Evolutionary conservation across 768 basidiomycete genomes (phyloP).

Genomic region (Macrocybe gigantea): DNA sequence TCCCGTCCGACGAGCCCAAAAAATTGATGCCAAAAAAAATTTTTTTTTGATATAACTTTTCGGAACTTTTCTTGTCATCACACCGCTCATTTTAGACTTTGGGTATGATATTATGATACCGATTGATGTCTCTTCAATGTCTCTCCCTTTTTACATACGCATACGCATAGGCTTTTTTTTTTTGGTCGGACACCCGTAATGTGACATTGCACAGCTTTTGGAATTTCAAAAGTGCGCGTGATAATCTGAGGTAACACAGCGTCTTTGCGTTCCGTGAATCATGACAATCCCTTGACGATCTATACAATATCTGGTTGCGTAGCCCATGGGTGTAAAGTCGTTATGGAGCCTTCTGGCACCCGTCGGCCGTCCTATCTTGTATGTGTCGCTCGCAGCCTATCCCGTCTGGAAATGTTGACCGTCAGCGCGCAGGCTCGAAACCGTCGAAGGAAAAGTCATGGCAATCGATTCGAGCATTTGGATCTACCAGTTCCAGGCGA

Average conservation of each 20-base stretch:
- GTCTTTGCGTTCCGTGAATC: neutral
- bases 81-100: neutral
- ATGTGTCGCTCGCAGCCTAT: slow-evolving; percentile 18
- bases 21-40: slow-evolving; percentile 11
- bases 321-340: slow-evolving; percentile 89
- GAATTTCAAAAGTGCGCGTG: too few relatives aligned
- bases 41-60: slow-evolving; percentile 1
- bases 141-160: too few relatives aligned
- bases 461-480: slow-evolving; percentile 99
- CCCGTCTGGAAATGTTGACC: neutral
- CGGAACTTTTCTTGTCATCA: slow-evolving; percentile 4
- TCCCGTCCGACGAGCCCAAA: slow-evolving; percentile 34
- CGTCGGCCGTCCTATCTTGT: slow-evolving; percentile 94
- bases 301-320: too few relatives aligned
- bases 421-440: slow-evolving; percentile 64
- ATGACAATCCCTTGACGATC: too few relatives aligned
- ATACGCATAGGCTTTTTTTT: too few relatives aligned
- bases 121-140: too few relatives aligned
- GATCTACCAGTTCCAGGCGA: slow-evolving; percentile 99
- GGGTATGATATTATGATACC: neutral
- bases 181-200: too few relatives aligned
- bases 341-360: slow-evolving; percentile 90
- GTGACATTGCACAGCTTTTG: too few relatives aligned
- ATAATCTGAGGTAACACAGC: too few relatives aligned
- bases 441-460: slow-evolving; percentile 88